phyloP scores from a whole-genome alignment of 306 rosid genomes.

The Corylus heterophylla region DNA sequence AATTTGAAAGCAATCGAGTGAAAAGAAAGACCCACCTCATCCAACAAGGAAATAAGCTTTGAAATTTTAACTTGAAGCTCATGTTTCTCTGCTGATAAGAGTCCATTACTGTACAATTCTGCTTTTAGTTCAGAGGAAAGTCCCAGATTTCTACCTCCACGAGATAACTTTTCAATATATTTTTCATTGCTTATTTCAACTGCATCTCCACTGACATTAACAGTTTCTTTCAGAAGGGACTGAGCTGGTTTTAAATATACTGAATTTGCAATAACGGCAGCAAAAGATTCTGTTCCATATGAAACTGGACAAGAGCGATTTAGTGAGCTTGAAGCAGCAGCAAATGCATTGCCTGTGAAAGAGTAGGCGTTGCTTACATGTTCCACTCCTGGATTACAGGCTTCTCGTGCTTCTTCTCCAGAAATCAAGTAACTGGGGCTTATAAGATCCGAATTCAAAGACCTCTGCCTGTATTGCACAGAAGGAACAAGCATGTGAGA shows the following conservation, averaged over 20 bases:
- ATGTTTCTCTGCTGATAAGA: constrained; percentile 54
- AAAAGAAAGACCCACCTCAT: constrained; percentile 50
- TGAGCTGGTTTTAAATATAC: constrained; percentile 65
- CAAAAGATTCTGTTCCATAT: constrained; percentile 51
- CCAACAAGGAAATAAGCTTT: constrained; percentile 61
- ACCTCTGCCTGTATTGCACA: constrained; percentile 43
- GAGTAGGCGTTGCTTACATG: constrained; percentile 51
- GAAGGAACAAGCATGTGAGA: constrained; percentile 64
- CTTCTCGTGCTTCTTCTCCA: constrained; percentile 42
- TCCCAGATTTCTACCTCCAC: constrained; percentile 46
- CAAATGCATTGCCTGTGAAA: constrained; percentile 37
- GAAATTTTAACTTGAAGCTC: constrained; percentile 60
- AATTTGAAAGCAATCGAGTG: not conserved
- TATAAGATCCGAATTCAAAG: constrained; percentile 45
- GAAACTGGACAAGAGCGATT: constrained; percentile 52
- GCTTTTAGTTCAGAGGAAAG: constrained; percentile 62
- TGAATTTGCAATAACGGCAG: constrained; percentile 52
- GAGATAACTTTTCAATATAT: constrained; percentile 45
- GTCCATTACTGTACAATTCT: constrained; percentile 53
- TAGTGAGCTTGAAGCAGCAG: constrained; percentile 45
- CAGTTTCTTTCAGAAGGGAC: constrained; percentile 67
- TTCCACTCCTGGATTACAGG: constrained; percentile 41
- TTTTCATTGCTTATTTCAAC: constrained; percentile 55
- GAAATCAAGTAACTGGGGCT: constrained; percentile 44
- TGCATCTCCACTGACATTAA: constrained; percentile 55